phyloP scores from a whole-genome alignment of 768 basidiomycete genomes.

The Pisolithus sp. region DNA sequence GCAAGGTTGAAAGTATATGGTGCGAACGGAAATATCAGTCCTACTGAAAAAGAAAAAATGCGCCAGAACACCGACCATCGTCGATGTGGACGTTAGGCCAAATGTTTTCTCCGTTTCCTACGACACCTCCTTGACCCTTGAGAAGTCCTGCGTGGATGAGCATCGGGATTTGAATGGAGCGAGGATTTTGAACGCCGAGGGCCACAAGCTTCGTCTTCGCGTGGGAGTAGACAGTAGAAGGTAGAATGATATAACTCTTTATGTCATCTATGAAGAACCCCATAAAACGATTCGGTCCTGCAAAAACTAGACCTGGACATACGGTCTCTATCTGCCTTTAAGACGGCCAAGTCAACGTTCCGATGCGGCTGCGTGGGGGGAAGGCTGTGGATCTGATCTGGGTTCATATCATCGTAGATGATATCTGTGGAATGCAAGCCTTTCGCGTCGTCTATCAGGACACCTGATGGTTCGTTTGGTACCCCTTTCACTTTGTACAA shows the following conservation, averaged over 20 bases:
- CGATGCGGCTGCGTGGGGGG: slow-evolving; percentile 41
- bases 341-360: slow-evolving; percentile 40
- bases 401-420: slow-evolving; percentile 45
- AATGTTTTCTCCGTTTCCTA: slow-evolving; percentile 23
- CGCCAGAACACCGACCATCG: slow-evolving; percentile 9
- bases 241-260: slow-evolving; percentile 43
- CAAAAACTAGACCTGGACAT: neutral
- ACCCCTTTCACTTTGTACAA: no score
- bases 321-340: slow-evolving; percentile 46
- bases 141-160: slow-evolving; percentile 16
- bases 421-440: slow-evolving; percentile 33
- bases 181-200: slow-evolving; percentile 13
- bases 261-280: slow-evolving; percentile 33
- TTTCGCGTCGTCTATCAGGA: slow-evolving; percentile 39
- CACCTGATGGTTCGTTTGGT: slow-evolving; percentile 21
- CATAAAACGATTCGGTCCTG: neutral
- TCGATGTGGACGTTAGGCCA: slow-evolving; percentile 20
- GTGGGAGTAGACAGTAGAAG: slow-evolving; percentile 28
- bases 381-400: slow-evolving; percentile 41
- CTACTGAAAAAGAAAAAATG: neutral
- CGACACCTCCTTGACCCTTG: slow-evolving; percentile 14
- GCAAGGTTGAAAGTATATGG: neutral
- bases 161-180: slow-evolving; percentile 22
- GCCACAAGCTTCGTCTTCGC: slow-evolving; percentile 13
- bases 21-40: neutral